phyloP scores from a whole-genome alignment of 1,284 basidiomycete genomes.

The Cutaneotrichosporon arboriforme region DNA sequence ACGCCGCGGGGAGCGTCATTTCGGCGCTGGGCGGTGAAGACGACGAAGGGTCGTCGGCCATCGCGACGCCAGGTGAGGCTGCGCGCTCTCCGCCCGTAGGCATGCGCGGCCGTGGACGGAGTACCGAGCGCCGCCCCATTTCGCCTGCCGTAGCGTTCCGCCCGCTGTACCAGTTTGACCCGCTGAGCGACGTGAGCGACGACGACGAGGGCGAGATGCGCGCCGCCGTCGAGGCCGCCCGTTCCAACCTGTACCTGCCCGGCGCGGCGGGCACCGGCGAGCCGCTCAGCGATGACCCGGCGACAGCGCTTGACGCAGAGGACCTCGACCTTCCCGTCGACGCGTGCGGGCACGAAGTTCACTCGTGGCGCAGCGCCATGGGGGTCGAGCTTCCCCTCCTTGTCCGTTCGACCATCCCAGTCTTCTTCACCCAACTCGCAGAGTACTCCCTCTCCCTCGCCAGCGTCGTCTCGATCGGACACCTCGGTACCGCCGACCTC shows the following conservation, averaged over 20 bases:
- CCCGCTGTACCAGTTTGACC: not conserved
- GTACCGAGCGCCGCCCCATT: constrained; percentile 12
- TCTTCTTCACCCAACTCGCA: constrained; percentile 46
- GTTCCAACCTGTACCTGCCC: constrained; percentile 4
- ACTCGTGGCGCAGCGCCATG: constrained; percentile 6
- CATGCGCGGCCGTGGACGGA: constrained; percentile 8
- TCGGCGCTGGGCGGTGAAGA: constrained; percentile 11
- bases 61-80: not conserved
- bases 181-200: not conserved
- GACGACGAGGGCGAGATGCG: constrained; percentile 10
- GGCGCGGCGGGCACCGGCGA: not conserved
- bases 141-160: constrained; percentile 12
- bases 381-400: constrained; percentile 40
- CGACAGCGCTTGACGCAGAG: constrained; percentile 40
- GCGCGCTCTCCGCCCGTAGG: not conserved
- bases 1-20: constrained; percentile 1
- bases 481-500: constrained; percentile 63
- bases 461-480: constrained; percentile 69
- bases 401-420: constrained; percentile 34
- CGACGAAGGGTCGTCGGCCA: not conserved
- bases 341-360: constrained; percentile 15
- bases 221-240: not conserved
- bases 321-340: constrained; percentile 43
- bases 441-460: constrained; percentile 48
- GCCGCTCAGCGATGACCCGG: constrained; percentile 33